phyloP scores from a whole-genome alignment of 805 yeast species.

The Ogataea paraovalis region DNA sequence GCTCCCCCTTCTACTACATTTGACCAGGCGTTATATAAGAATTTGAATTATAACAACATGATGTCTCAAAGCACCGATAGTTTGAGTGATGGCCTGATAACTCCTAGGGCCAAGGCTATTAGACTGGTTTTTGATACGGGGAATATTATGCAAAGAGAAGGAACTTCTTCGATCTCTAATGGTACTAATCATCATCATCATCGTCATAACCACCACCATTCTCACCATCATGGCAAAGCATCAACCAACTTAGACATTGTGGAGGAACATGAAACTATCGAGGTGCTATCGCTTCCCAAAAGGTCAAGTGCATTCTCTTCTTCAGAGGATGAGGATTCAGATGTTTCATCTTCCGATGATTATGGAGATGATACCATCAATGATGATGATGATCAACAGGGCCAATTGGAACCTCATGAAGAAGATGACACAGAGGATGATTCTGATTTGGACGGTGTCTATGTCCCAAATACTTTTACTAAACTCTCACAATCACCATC shows the following conservation, averaged over 20 bases:
- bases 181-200: slow-evolving; percentile 1
- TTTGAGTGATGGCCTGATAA: slow-evolving; percentile 23
- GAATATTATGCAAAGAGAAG: slow-evolving; percentile 27
- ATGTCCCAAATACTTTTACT: slow-evolving; percentile 9
- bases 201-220: slow-evolving; percentile 2
- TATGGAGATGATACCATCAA: slow-evolving; percentile 19
- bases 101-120: slow-evolving; percentile 38
- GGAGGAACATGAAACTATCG: slow-evolving; percentile 19
- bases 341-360: slow-evolving; percentile 7
- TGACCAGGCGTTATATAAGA: slow-evolving; percentile 25
- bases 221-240: neutral
- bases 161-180: slow-evolving; percentile 14
- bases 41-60: slow-evolving; percentile 24
- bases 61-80: slow-evolving; percentile 22
- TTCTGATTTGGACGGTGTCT: slow-evolving; percentile 4
- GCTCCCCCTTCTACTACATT: slow-evolving; percentile 28
- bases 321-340: slow-evolving; percentile 16
- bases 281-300: slow-evolving; percentile 9
- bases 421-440: slow-evolving; percentile 17
- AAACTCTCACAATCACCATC: slow-evolving; percentile 15
- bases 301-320: slow-evolving; percentile 4
- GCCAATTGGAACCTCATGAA: slow-evolving; percentile 20
- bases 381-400: slow-evolving; percentile 11
- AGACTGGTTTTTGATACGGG: slow-evolving; percentile 35
- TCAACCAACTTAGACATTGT: slow-evolving; percentile 10